A percentile compares a stretch with the other conserved stretches of the same genome.
Conservation (phyloP, 2,329 filamentous ascomycete genomes). For the Fusarium nematophilum region DNA sequence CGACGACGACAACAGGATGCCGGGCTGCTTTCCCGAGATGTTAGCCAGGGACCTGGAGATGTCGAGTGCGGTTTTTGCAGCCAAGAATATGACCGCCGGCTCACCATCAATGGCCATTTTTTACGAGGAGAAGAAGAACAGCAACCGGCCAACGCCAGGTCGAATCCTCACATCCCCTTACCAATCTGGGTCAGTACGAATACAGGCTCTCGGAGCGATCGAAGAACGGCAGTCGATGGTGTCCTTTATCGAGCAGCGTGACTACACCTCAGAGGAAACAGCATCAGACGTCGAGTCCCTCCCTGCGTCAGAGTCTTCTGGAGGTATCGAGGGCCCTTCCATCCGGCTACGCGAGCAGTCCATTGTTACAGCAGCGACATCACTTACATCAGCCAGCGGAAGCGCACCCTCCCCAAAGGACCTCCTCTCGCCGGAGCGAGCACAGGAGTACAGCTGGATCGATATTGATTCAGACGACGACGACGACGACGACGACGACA, state of each 20-base stretch:
- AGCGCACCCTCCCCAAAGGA: conserved; percentile 43
- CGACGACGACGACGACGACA: conserved; percentile 33
- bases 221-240: conserved; percentile 51
- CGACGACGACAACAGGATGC: conserved; percentile 44
- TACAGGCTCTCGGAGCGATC: conserved; percentile 50
- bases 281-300: conserved; percentile 50
- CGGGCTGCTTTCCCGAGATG: conserved; percentile 64
- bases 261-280: conserved; percentile 32
- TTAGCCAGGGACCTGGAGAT: conserved; percentile 65
- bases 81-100: conserved; percentile 65
- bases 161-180: conserved; percentile 43
- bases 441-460: conserved; percentile 51
- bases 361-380: conserved; percentile 51
- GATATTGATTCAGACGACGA: conserved; percentile 51
- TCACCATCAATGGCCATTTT: conserved; percentile 54
- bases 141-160: conserved; percentile 25
- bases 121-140: conserved; percentile 40
- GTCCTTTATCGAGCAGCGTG: conserved; percentile 47
- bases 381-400: conserved; percentile 47
- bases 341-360: conserved; percentile 50
- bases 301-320: conserved; percentile 47
- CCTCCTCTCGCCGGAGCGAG: conserved; percentile 29
- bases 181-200: conserved; percentile 45
- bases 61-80: conserved; percentile 59
- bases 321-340: conserved; percentile 48